Evolutionary conservation across 2,329 filamentous ascomycete genomes (phyloP), one percentile per base, ranked within the genome.

Genomic region (Fusarium penzigii): DNA sequence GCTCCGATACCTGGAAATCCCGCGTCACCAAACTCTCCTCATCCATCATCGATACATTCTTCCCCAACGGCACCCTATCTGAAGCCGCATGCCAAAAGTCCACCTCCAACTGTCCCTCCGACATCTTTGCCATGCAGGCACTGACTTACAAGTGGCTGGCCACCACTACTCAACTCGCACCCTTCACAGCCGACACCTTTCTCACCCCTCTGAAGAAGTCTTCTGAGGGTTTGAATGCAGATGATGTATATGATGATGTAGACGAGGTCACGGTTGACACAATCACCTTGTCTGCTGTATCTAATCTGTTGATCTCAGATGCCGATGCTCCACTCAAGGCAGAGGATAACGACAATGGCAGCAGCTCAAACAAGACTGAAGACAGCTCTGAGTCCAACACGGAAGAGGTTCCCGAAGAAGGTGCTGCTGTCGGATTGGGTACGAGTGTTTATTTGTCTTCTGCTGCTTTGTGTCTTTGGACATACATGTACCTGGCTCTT

Each of bases 121-220:
- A 92, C 63, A 87, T 90, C 76, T 71, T 82, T 57, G 82, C 82
- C 3, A 90, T 87, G 79, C 89, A 89, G 71, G 86, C 86, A 34
- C 84, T 85, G 51, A 74, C 89, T 36, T 78, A 83, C 58, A 79
- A 84, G 36, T 88, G 85, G 83, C 74, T 89, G 63, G 77, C 81
- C 9, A 75, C 79, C 34, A 77, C 81, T 1, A 78, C 81, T 4
- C 77, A 85, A 58, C 48, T 89, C 12, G 85, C 83, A 2, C 86
- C 87, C 0, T 79, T 77, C 49, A 84, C 81, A 2, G 69, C 70
- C 45, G 71, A 77, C 3, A 72, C 65, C 14, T 83, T 90, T 57
- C 70, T 80, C 54, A 78, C 83, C 32, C 32, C 32, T 11, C 32
- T 36, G 10, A 14, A 36, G 32, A 11, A 36, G 5, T 36, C 32